Percentiles rank a stretch among this genome's conserved stretches.
These are phyloP conservation scores for Cinchona pubescens DNA, from an alignment of 257 asterid genomes.

Conservation along the genomic window DNA sequence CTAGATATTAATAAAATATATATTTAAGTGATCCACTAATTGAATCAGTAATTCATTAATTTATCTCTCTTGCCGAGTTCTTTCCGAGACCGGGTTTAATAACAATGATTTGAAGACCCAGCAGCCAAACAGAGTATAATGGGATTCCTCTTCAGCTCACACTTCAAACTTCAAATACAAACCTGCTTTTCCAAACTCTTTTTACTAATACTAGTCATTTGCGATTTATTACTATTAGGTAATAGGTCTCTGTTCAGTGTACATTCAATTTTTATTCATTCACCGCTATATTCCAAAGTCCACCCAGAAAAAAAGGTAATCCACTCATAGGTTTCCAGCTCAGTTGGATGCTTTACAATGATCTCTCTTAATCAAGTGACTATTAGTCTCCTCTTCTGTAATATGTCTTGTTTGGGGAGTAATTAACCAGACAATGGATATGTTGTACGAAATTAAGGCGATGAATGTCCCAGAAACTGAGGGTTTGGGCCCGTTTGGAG, in stretches of 20 bases:
- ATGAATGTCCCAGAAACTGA: not conserved
- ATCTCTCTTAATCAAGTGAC: too few species aligned
- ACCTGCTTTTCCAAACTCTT: too few species aligned
- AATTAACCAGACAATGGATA: not conserved
- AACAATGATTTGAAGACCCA: not conserved
- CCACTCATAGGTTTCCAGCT: not conserved
- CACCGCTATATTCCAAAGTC: not conserved
- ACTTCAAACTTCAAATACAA: too few species aligned
- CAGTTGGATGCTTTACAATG: not conserved
- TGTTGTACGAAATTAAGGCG: not conserved
- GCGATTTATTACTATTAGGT: too few species aligned
- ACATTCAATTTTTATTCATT: not conserved
- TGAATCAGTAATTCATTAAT: too few species aligned
- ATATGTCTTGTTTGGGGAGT: too few species aligned
- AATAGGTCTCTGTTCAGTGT: not conserved
- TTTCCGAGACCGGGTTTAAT: too few species aligned
- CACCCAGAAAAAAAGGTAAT: not conserved
- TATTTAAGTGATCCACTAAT: too few species aligned
- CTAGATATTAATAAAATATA: too few species aligned
- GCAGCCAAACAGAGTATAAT: not conserved
- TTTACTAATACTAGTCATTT: too few species aligned
- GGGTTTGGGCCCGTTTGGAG: not conserved
- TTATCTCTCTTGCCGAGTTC: too few species aligned
- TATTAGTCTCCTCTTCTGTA: too few species aligned
- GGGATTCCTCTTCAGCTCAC: not conserved